phyloP scores from a whole-genome alignment of 345 rosid species.

The Aurinia saxatilis region DNA sequence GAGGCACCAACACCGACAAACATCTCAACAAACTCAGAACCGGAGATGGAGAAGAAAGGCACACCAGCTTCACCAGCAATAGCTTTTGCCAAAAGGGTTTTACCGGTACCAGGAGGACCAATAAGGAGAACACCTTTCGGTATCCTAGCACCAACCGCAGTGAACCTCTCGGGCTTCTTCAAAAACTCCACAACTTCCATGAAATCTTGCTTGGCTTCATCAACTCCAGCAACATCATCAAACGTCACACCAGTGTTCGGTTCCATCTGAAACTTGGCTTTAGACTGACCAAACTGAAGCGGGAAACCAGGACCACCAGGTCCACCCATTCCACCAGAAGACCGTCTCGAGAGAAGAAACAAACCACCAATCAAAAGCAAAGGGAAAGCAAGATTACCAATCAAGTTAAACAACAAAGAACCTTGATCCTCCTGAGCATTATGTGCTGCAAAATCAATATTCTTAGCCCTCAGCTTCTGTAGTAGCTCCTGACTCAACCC shows the following conservation, averaged over 20 bases:
- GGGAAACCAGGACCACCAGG: constrained; percentile 98
- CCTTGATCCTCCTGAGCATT: constrained; percentile 99
- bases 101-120: constrained; percentile 99
- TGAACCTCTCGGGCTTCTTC: constrained; percentile 97
- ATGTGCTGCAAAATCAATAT: constrained; percentile 94
- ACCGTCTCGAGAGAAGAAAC: constrained; percentile 87
- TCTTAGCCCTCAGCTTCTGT: constrained; percentile 92
- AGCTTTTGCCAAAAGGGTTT: constrained; percentile 96
- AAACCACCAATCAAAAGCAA: constrained; percentile 86
- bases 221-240: constrained; percentile 99
- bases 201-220: constrained; percentile 98
- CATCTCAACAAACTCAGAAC: constrained; percentile 99
- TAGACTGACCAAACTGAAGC: constrained; percentile 82
- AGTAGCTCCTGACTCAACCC: constrained; percentile 95
- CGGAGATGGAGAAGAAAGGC: constrained; percentile 90
- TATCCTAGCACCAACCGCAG: constrained; percentile 92
- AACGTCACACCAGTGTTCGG: constrained; percentile 97
- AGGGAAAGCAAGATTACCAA: constrained; percentile 93
- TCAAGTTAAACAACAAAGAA: constrained; percentile 68
- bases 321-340: constrained; percentile 98
- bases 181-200: constrained; percentile 98
- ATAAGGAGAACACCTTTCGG: constrained; percentile 96
- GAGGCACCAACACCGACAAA: constrained; percentile 99
- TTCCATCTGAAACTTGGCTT: constrained; percentile 98
- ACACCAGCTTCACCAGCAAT: constrained; percentile 99